phyloP scores from a whole-genome alignment of 1,284 basidiomycete genomes.

The Ganoderma sinense region DNA sequence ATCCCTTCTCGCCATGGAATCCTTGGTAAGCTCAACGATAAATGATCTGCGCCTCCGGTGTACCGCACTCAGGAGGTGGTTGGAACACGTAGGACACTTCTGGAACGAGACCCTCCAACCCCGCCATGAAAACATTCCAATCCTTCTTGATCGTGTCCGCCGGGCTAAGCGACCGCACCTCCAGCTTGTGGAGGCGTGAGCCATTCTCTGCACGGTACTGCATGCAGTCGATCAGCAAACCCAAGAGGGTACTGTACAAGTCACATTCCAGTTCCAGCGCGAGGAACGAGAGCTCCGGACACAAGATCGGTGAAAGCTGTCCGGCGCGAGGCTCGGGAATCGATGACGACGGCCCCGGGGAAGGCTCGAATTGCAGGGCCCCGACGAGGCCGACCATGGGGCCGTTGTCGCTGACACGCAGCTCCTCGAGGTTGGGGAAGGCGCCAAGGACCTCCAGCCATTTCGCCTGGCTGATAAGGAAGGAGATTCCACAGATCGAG shows the following conservation, averaged over 20 bases:
- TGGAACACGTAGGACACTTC: not conserved
- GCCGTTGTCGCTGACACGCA: not conserved
- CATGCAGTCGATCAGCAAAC: not conserved
- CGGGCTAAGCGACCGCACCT: not conserved
- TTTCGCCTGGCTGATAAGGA: not conserved
- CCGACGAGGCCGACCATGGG: not conserved
- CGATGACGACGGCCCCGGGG: not conserved
- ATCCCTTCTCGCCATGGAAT: not conserved
- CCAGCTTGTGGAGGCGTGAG: not conserved
- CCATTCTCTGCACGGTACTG: not conserved
- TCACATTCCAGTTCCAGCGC: not conserved
- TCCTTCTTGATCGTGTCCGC: not conserved
- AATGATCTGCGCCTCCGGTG: not conserved
- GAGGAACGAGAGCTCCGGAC: not conserved
- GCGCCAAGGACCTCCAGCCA: not conserved
- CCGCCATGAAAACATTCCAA: not conserved
- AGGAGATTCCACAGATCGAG: not conserved
- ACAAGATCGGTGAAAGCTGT: not conserved
- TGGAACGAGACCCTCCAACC: not conserved
- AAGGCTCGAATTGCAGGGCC: not conserved
- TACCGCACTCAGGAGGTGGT: not conserved
- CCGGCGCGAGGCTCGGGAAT: too few relatives aligned
- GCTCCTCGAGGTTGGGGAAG: not conserved
- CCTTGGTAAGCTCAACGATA: not conserved
- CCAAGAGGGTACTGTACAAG: not conserved